phyloP scores from a whole-genome alignment of 2,329 filamentous ascomycete species.

The Aspergillus sp. region DNA sequence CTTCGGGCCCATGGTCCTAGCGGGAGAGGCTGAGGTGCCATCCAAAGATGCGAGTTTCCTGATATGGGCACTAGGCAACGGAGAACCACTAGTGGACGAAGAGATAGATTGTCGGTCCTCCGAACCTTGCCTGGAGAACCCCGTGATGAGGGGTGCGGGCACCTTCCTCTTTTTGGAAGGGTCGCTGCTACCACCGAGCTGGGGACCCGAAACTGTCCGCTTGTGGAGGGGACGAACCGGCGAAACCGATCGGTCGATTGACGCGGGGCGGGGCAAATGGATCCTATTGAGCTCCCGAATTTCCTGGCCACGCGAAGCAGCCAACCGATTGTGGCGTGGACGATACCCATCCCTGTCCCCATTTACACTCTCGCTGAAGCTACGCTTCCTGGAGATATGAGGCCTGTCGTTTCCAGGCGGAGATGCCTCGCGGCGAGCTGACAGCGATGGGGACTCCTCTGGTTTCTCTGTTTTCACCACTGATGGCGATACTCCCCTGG shows the following conservation, averaged over 20 bases:
- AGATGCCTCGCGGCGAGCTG: conserved; percentile 16
- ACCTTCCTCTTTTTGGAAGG: conserved; percentile 28
- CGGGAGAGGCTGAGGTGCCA: conserved; percentile 51
- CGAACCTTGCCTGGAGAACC: conserved; percentile 35
- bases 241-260: conserved; percentile 29
- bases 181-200: conserved; percentile 12
- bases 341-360: conserved; percentile 22
- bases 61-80: conserved; percentile 32
- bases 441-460: conserved; percentile 22
- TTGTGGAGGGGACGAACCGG: conserved; percentile 29
- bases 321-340: conserved; percentile 13
- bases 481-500: conserved; percentile 17
- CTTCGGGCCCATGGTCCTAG: conserved; percentile 61
- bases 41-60: conserved; percentile 37
- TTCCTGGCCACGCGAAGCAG: conserved; percentile 17
- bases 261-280: conserved; percentile 20
- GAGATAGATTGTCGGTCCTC: conserved; percentile 39
- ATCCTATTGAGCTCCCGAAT: conserved; percentile 19
- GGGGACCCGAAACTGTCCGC: conserved; percentile 29
- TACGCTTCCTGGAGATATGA: conserved; percentile 27
- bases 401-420: conserved; percentile 11
- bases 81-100: conserved; percentile 39
- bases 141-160: conserved; percentile 35
- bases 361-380: conserved; percentile 29
- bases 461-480: conserved; percentile 31